Evolutionary conservation across 2,329 filamentous ascomycete genomes (phyloP).

Genomic region (Phaeomoniella chlamydospora): DNA sequence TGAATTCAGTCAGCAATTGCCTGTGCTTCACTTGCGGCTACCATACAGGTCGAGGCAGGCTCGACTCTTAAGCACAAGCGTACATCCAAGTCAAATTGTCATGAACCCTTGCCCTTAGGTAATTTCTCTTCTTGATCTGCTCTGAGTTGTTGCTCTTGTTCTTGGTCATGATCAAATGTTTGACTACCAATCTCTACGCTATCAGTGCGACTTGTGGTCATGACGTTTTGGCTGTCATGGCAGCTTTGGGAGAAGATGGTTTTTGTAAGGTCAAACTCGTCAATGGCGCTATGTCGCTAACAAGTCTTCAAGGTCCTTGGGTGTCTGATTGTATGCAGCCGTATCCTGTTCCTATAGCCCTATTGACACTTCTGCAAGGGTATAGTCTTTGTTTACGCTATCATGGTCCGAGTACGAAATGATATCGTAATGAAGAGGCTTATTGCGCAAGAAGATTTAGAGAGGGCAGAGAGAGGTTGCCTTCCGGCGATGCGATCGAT

Average conservation of each 20-base stretch:
- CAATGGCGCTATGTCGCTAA: background rate
- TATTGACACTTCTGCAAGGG: slow-evolving; percentile 25
- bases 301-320: slow-evolving; percentile 49
- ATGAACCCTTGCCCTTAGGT: no score
- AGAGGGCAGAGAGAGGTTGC: slow-evolving; percentile 34
- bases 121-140: no score
- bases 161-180: no score
- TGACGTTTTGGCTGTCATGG: no score
- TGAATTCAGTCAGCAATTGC: no score
- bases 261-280: slow-evolving; percentile 46
- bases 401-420: slow-evolving; percentile 44
- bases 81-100: no score
- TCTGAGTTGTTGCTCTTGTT: no score
- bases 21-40: no score
- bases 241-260: slow-evolving; percentile 79
- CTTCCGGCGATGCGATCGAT: slow-evolving; percentile 37
- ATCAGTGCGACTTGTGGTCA: no score
- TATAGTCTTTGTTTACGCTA: slow-evolving; percentile 53
- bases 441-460: slow-evolving; percentile 46
- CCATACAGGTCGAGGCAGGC: no score
- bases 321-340: slow-evolving; percentile 43
- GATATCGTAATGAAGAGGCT: slow-evolving; percentile 42
- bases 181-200: no score
- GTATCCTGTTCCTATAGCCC: background rate
- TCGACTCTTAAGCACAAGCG: no score